Percentiles rank a stretch among this genome's conserved stretches.
Evolutionary conservation across 2,329 filamentous ascomycete genomes (phyloP).

Genomic region (Penicillium hesseltinei): DNA sequence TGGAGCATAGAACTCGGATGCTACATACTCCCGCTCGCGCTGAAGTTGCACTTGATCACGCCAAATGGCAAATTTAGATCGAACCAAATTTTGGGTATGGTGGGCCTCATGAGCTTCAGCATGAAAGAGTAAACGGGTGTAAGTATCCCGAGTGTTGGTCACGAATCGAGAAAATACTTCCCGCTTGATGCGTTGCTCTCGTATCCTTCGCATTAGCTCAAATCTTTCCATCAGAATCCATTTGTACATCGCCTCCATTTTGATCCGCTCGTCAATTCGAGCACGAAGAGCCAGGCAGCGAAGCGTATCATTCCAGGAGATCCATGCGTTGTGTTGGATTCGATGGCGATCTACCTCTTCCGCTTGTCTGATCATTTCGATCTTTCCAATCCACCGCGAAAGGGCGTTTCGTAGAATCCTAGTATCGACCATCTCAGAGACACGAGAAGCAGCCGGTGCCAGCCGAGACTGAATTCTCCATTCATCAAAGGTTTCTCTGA

Average conservation of each 20-base stretch:
- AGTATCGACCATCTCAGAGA: conserved; percentile 46
- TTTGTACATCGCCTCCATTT: conserved; percentile 58
- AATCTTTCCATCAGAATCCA: conserved; percentile 57
- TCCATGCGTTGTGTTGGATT: conserved; percentile 58
- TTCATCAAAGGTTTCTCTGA: conserved; percentile 41
- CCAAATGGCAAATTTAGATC: conserved; percentile 39
- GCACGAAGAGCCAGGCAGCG: conserved; percentile 53
- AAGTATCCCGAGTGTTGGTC: conserved; percentile 38
- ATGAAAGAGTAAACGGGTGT: conserved; percentile 37
- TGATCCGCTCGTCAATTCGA: conserved; percentile 56
- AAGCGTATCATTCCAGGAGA: conserved; percentile 61
- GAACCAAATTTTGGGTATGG: conserved; percentile 35
- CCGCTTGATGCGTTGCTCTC: conserved; percentile 40
- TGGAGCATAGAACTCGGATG: conserved; percentile 45
- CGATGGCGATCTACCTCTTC: conserved; percentile 51
- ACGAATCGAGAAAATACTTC: conserved; percentile 42
- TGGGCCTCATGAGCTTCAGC: conserved; percentile 37
- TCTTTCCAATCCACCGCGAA: conserved; percentile 50
- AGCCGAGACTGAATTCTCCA: conserved; percentile 46
- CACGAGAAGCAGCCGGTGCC: conserved; percentile 40
- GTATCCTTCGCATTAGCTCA: conserved; percentile 40
- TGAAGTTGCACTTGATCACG: conserved; percentile 38
- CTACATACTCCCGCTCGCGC: conserved; percentile 41
- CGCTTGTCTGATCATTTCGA: conserved; percentile 49
- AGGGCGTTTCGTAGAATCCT: conserved; percentile 50